Base-by-base conservation (phyloP, 2,329 filamentous ascomycete species). In the Ramichloridium luteum region DNA sequence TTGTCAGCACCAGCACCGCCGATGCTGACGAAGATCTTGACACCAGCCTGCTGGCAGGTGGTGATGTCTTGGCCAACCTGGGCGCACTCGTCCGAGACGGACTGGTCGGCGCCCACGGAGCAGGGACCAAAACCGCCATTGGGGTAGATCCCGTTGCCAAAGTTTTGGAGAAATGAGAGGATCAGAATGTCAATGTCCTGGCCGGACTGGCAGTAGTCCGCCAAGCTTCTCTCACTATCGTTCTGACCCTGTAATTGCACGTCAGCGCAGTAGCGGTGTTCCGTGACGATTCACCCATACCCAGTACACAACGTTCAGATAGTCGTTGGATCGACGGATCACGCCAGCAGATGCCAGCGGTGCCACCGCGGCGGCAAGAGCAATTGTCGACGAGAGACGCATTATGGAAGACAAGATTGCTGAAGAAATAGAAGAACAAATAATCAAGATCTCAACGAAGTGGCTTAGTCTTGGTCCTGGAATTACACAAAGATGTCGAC, bases 1-100 rank as follows among this genome's bases (percentile, higher is more conserved):
- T n/a, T n/a, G n/a, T n/a, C n/a, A 13, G 55, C 49, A 13, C 42
- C 41, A 1, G 54, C 56, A 16, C 62, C 62, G 11, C 60, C 61
- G 0, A 65, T 44, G 8, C 59, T 56, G 8, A 65, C 33, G 31
- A 65, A 53, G 18, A 65, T 46, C 41, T 60, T 63, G 30, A 60
- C 50, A 16, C 62, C 59, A 10, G 40, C 38, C 2, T 31, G 15
- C 42, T 61, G 57, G 46, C 62, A 66, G 6, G 49, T 55, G 4
- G 47, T 39, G 31, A 66, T 65, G 8, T 57, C 53, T 5, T 51
- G 27, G 4, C 51, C 43, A 2, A 65, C 41, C 14, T 40, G 41
- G 4, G 58, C 58, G 29, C 61, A 64, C 34, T 37, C 36, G 25
- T 31, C 27, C 13, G 30, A 27, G n/a, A n/a, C n/a, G 12, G 30